Base-by-base conservation (phyloP, 768 basidiomycete species). In the Lentinula raphanica region DNA sequence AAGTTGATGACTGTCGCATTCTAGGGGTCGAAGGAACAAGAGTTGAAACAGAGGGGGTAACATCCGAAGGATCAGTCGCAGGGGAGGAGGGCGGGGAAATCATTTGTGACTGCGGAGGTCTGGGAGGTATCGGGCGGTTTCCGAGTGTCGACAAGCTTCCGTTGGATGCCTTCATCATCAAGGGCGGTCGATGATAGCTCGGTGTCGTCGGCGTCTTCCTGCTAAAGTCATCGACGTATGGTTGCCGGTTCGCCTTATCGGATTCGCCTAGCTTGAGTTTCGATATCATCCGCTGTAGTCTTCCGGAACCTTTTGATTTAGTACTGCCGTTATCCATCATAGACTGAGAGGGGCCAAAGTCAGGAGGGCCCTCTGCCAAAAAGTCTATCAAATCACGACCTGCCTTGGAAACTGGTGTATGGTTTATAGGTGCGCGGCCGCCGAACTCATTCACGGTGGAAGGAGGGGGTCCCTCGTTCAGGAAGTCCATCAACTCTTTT, bases 271-370 rank as follows among this genome's bases (percentile, higher is more conserved):
- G 73, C 36, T 82, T 86, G 27, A 93, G 74, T 64, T 84, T 87
- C 19, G 90, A 92, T 64, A 94, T 88, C 85, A 94, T 92, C 61
- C 85, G 82, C 69, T 88, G 87, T 59, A 94, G 72, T 25, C 90
- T 80, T 49, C 83, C 83, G 56, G 77, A 78, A 49, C 72, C 72
- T 69, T 84, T 84, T 64, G 70, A 66, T 59, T 66, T 75, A 23
- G 42, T 50, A 35, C 49, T 50, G 49, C 62, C 65, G 48, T 57
- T 70, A 58, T 69, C 68, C 28, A 74, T 63, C 25, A 77, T 75
- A 15, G 62, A 60, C 28, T 64, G 58, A 28, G 48, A 28, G 15
- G 49, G 49, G 44, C 71, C 73, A 21, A 64, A 42, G 25, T 66
- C 61, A 56, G 81, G 80, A 2, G 83, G 82, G 5, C 84, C 84